Conservation (phyloP, 805 yeast species). For the Clavispora asparagi region DNA sequence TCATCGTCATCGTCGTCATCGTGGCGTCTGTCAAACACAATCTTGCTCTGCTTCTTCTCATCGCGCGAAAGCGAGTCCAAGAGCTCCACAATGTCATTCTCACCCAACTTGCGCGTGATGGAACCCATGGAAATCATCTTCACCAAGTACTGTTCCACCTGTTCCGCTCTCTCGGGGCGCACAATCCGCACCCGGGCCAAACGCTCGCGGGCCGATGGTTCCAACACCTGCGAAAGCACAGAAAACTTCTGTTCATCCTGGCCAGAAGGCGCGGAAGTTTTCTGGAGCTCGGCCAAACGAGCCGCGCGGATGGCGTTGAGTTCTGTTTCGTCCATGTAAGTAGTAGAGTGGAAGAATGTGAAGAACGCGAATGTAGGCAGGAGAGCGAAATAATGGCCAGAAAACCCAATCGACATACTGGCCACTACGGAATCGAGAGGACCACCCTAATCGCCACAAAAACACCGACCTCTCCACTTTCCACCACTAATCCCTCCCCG, state of each 20-base stretch:
- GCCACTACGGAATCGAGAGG: no score
- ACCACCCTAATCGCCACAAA: no score
- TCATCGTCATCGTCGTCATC: conserved; percentile 27
- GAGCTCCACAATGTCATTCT: conserved; percentile 76
- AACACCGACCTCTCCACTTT: no score
- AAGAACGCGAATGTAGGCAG: no score
- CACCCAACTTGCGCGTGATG: conserved; percentile 66
- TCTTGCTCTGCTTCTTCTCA: conserved; percentile 59
- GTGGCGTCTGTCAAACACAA: conserved; percentile 51
- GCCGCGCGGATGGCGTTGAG: conserved; percentile 89
- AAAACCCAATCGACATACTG: no score
- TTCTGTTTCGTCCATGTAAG: conserved; percentile 76
- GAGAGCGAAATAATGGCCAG: no score
- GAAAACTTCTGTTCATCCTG: conserved; percentile 35
- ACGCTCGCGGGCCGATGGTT: conserved; percentile 82
- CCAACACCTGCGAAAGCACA: conserved; percentile 63
- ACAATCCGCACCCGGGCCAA: conserved; percentile 82
- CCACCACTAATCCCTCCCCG: no score
- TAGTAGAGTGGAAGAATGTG: neutral
- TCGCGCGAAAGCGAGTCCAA: conserved; percentile 78
- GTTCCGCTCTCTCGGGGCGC: conserved; percentile 83
- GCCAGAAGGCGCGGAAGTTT: conserved; percentile 15
- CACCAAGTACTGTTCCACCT: conserved; percentile 76
- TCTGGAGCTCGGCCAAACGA: conserved; percentile 79
- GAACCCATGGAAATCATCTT: conserved; percentile 75